Evolutionary conservation across 768 basidiomycete species (phyloP), one percentile per base, ranked within the genome.

Genomic region (button mushroom (Agaricus bisporus)): DNA sequence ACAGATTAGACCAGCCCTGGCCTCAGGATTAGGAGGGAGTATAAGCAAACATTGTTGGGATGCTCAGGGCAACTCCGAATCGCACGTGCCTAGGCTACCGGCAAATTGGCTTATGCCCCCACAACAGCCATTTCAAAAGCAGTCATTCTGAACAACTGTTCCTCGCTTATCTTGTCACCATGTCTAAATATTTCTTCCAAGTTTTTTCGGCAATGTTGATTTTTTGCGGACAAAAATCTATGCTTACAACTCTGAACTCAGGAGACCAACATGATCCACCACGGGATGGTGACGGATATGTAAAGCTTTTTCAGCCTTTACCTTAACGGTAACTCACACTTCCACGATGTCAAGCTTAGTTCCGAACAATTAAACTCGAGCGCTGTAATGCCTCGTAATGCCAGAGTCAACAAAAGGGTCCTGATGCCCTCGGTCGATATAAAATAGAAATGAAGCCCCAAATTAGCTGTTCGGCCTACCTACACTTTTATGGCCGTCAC

Each of bases 311-410:
- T 48, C 32, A 39, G 41, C 5, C 47, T 36, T 42, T 54, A n/a
- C 47, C 53, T 26, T 42, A 37, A 54, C 41, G 18, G 47, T 46
- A 39, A 48, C 41, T 48, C 46, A 43, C 48, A 48, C 29, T 39
- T 54, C 53, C 53, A 48, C 47, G 53, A 32, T 54, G 53, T 48
- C 53, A 54, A 54, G 10, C 32, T 54, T 54, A 54, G 53, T 42
- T 47, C 41, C 53, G 47, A 47, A 41, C 39, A 48, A 48, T 48
- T 54, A 54, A 48, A 22, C 53, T 48, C 53, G 46, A 54, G 53
- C 53, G 53, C 53, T 26, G 47, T 11, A 32, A 42, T 48, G 17
- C 29, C 41, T 47, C 32, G 47, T 5, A 22, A 42, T 48, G 28
- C 29, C 41, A 54, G 53, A 54, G 35, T 45, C 47, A 54, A 54